These are phyloP conservation scores for Przewalskia tangutica DNA, from an alignment of 257 asterid genomes.

Conservation along the genomic window DNA sequence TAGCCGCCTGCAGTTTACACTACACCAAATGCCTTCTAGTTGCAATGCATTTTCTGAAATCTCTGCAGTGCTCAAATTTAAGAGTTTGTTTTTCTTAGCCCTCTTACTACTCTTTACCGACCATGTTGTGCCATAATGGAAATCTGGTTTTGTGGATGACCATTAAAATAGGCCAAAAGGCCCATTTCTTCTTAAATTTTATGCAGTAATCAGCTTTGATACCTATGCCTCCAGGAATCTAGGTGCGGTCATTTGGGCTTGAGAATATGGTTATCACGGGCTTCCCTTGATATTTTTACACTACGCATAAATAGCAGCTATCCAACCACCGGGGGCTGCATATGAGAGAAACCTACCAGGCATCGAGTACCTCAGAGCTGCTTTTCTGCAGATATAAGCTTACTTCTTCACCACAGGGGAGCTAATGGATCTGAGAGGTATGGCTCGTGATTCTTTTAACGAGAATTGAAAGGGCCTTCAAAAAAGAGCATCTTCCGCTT, in stretches of 20 bases:
- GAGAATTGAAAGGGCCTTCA: too few species aligned
- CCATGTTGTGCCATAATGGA: conserved; percentile 86
- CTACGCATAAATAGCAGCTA: conserved; percentile 78
- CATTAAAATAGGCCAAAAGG: conserved; percentile 72
- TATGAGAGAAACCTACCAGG: conserved; percentile 78
- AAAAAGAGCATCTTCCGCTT: conserved; percentile 37
- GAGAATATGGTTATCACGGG: conserved; percentile 85
- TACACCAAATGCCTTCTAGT: neutral
- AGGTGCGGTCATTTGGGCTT: conserved; percentile 85
- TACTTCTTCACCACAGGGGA: conserved; percentile 74
- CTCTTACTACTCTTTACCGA: conserved; percentile 89
- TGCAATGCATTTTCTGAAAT: neutral
- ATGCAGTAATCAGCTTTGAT: conserved; percentile 89
- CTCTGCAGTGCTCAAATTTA: neutral
- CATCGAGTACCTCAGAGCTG: conserved; percentile 74
- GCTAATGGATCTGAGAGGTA: conserved; percentile 14
- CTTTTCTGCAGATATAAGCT: conserved; percentile 71
- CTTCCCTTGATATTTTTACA: conserved; percentile 92
- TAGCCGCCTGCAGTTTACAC: neutral
- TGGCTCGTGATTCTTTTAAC: conserved; percentile 71
- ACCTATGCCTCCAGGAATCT: conserved; percentile 92
- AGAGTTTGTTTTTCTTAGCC: conserved; percentile 50
- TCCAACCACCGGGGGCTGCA: conserved; percentile 76
- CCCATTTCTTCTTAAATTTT: conserved; percentile 81
- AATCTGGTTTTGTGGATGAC: conserved; percentile 80